Conservation (phyloP, 2,329 filamentous ascomycete species). For the Scolecobasidium constrictum region DNA sequence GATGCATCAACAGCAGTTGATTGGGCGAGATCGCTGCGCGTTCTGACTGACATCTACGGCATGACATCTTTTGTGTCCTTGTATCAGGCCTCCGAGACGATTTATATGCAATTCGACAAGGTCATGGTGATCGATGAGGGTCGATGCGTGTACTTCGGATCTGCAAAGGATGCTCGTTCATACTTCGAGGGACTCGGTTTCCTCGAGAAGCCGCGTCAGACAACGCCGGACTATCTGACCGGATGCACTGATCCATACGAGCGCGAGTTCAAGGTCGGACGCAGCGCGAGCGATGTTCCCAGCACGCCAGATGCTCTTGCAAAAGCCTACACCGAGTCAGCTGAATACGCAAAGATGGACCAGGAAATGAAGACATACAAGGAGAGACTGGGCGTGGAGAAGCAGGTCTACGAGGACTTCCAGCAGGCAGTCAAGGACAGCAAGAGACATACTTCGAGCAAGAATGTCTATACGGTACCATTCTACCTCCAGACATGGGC, state of each 20-base stretch:
- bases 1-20: slow-evolving; percentile 39
- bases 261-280: slow-evolving; percentile 60
- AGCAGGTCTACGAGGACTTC: slow-evolving; percentile 65
- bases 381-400: slow-evolving; percentile 50
- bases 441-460: slow-evolving; percentile 62
- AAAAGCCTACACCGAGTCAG: slow-evolving; percentile 59
- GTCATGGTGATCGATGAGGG: slow-evolving; percentile 72
- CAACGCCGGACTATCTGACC: slow-evolving; percentile 71
- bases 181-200: slow-evolving; percentile 76
- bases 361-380: slow-evolving; percentile 62
- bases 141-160: slow-evolving; percentile 66
- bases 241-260: slow-evolving; percentile 79
- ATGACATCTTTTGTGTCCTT: slow-evolving; percentile 77
- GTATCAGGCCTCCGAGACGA: slow-evolving; percentile 77
- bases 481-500: slow-evolving; percentile 78
- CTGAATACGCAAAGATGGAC: slow-evolving; percentile 44
- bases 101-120: slow-evolving; percentile 72
- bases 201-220: slow-evolving; percentile 62
- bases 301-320: slow-evolving; percentile 56
- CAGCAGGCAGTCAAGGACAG: slow-evolving; percentile 62
- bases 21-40: slow-evolving; percentile 35
- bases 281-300: slow-evolving; percentile 55
- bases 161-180: slow-evolving; percentile 50
- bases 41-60: slow-evolving; percentile 71
- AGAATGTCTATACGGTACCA: slow-evolving; percentile 72